Evolutionary conservation across 208 protist species (phyloP), one percentile per base, ranked within the genome.

Genomic region (Leishmania tropica): DNA sequence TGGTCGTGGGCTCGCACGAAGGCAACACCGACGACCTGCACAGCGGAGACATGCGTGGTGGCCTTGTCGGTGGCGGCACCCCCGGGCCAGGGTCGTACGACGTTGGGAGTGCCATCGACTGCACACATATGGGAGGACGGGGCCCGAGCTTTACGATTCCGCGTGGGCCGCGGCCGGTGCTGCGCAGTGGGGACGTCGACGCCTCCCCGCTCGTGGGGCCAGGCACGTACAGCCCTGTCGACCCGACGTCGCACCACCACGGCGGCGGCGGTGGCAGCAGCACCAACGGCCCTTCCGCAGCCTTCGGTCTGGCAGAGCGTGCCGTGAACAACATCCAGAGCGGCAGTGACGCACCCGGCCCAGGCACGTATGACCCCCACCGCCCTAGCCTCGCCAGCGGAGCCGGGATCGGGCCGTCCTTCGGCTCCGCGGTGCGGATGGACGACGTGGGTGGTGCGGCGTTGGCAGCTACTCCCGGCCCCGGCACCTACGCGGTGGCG

Each of bases 21-120:
- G 53, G 37, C 35, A 11, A 31, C 51, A 1, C 15, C 31, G 40
- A 7, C 21, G 40, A 13, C 40, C 40, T 24, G 67, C 67, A 72
- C 3, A 72, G 40, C 5, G 67, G 67, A 72, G 40, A 72, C 4
- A 37, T 72, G 37, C 67, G 67, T 48, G 67, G 67, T 47, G 67
- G 40, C 42, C 1, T 6, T n/a, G 21, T 72, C 67, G 35, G 53
- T 21, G 73, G 53, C 8, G 53, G 19, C 53, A 58, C 35, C 1
- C 83, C 83, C 11, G 83, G 83, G 3, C 83, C 83, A n/a, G 83
- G 83, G 24, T 60, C 83, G 21, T 87, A 87, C 80, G 83, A 83
- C 37, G 76, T 85, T 5, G 60, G 31, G 8, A 45, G 37, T 3
- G 76, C 64, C 45, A 48, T 60, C 42, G 58, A 42, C 17, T 40